These are phyloP conservation scores for Fraxinus quadrangulata DNA, from an alignment of 257 asterid species.

Conservation along the genomic window DNA sequence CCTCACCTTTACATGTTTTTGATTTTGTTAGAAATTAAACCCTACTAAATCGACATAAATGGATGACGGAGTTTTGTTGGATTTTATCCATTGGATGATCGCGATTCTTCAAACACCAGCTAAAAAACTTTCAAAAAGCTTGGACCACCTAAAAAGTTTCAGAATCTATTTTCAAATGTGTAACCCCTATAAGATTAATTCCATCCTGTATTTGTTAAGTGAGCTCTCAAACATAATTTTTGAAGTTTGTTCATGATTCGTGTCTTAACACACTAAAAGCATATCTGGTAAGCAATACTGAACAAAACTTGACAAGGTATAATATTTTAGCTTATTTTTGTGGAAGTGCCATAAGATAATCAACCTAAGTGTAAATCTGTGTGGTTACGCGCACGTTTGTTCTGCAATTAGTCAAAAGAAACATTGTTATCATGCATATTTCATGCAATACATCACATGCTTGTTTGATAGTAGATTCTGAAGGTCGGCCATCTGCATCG, in stretches of 20 bases:
- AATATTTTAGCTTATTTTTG: too few species aligned
- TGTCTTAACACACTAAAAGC: too few species aligned
- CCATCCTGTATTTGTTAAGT: not conserved
- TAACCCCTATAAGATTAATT: not conserved
- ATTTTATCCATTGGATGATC: not conserved
- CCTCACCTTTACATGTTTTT: not conserved
- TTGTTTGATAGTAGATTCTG: constrained; percentile 1
- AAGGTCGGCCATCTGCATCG: constrained; percentile 2
- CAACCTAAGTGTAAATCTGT: not conserved
- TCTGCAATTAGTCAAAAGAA: not conserved
- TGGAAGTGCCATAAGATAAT: not conserved
- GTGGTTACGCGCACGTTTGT: not conserved
- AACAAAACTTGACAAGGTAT: too few species aligned
- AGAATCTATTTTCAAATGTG: not conserved
- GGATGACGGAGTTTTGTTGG: not conserved
- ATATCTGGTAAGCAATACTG: too few species aligned
- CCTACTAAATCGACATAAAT: not conserved
- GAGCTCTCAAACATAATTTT: not conserved
- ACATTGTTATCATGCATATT: not conserved
- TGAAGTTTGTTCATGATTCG: too few species aligned
- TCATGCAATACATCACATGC: not conserved
- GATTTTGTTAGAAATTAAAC: not conserved
- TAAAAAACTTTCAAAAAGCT: not conserved
- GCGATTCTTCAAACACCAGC: not conserved
- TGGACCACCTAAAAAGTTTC: not conserved